Evolutionary conservation across 2,329 filamentous ascomycete genomes (phyloP), one percentile per base, ranked within the genome.

Genomic region (Neofusicoccum parvum): DNA sequence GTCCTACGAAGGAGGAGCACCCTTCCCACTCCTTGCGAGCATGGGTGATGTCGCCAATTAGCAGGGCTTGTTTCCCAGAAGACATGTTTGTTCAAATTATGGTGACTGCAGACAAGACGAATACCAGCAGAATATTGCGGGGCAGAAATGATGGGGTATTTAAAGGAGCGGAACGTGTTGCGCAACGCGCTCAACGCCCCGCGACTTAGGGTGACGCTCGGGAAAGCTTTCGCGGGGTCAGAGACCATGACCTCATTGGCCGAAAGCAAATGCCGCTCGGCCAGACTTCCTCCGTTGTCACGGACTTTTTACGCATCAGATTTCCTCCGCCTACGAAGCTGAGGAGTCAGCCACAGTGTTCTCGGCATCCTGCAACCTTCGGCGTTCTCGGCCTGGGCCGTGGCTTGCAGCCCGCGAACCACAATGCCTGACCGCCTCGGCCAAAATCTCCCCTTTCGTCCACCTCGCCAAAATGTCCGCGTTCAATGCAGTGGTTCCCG

Each of bases 21-120:
- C 76, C 75, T 66, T 82, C 71, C 82, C 82, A 83, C 68, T 83
- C 81, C 68, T 80, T 80, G 27, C 75, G 71, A 15, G 81, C 75
- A 68, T 83, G 81, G 3, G 73, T 70, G 54, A 84, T 77, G 32
- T 75, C 73, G 32, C 81, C 81, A 53, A 83, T 80, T 12, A 84
- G 75, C 15, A 84, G 76, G 20, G 80, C 80, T 60, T 72, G 73
- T 67, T 73, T 72, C 7, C 27, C 50, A n/a, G 60, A 50, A 36
- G 53, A 49, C 63, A 65, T 65, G 53, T 48, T 46, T 36, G 43
- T n/a, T 5, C 17, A 15, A 7, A 15, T 32, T n/a, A 37, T 34
- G 36, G 32, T 12, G 17, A 20, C 15, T 37, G 32, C 43, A 48
- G 3, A 17, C n/a, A 14, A 11, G 32, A 46, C 12, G 27, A 10